A percentile compares a stretch with the other conserved stretches of the same genome.
Conservation (phyloP, 2,329 filamentous ascomycete genomes). For the Aspergillus pseudotamarii region DNA sequence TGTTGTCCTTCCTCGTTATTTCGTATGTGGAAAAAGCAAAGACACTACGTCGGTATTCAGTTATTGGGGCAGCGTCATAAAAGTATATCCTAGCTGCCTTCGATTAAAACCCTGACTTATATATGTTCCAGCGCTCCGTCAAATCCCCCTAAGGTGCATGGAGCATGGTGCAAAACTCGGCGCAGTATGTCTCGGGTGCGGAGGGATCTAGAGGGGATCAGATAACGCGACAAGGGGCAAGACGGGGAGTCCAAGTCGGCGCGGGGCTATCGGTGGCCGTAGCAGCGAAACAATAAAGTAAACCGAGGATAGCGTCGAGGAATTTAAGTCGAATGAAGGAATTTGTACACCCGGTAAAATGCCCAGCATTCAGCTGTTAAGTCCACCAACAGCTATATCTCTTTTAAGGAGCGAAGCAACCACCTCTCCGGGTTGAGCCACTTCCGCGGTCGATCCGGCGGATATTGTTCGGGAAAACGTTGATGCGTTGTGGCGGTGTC, state of each 20-base stretch:
- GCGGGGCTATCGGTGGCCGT: not conserved
- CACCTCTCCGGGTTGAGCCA: slow-evolving; percentile 25
- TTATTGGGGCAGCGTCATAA: slow-evolving; percentile 29
- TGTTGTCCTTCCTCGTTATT: not conserved
- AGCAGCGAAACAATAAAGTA: no score
- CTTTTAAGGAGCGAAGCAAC: slow-evolving; percentile 18
- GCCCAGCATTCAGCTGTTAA: not conserved
- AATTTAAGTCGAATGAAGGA: not conserved
- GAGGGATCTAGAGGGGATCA: slow-evolving; percentile 13
- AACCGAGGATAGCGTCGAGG: not conserved
- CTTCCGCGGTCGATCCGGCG: slow-evolving; percentile 35
- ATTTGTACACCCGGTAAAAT: slow-evolving; percentile 1
- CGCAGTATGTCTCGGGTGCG: slow-evolving; percentile 8
- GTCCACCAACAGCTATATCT: slow-evolving; percentile 2
- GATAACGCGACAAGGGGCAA: slow-evolving; percentile 12
- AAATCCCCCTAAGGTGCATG: slow-evolving; percentile 25
- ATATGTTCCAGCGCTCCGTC: not conserved
- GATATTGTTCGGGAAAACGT: slow-evolving; percentile 29
- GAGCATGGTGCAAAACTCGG: slow-evolving; percentile 23
- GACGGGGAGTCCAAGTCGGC: not conserved
- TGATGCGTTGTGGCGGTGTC: slow-evolving; percentile 36
- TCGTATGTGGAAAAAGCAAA: slow-evolving; percentile 15
- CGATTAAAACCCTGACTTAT: not conserved
- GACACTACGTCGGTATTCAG: slow-evolving; percentile 27
- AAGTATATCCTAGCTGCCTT: slow-evolving; percentile 33